Evolutionary conservation across 129 eudicot species (phyloP).

Genomic region (Sambucus nigra): DNA sequence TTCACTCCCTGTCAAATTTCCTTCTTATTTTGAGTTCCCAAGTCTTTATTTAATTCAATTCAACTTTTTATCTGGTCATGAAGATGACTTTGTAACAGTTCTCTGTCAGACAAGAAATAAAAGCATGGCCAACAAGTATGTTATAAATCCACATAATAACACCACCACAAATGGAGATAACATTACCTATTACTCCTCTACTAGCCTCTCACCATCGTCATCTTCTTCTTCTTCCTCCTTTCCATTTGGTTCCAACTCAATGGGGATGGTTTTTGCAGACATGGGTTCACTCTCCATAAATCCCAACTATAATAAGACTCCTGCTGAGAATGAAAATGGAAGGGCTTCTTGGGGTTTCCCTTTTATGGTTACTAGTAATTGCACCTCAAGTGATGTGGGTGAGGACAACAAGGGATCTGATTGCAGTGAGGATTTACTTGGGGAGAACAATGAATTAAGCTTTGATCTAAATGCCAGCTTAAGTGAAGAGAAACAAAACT

Average conservation of each 20-base stretch:
- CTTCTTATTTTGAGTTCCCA: slow-evolving; percentile 12
- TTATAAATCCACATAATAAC: slow-evolving; percentile 12
- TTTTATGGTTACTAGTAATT: neutral
- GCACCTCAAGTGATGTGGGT: neutral
- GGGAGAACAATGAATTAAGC: slow-evolving; percentile 31
- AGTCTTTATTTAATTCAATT: neutral
- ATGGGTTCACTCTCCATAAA: slow-evolving; percentile 46
- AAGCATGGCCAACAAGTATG: slow-evolving; percentile 17
- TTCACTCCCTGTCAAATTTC: slow-evolving; percentile 4
- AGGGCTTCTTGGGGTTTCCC: slow-evolving; percentile 19
- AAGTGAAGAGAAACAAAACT: slow-evolving; percentile 16
- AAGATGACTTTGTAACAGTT: slow-evolving; percentile 20
- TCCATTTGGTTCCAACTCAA: slow-evolving; percentile 1
- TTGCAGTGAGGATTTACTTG: slow-evolving; percentile 21
- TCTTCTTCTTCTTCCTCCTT: slow-evolving; percentile 2
- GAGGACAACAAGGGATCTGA: neutral
- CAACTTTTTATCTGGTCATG: slow-evolving; percentile 13
- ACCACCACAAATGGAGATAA: slow-evolving; percentile 5
- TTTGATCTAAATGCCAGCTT: slow-evolving; percentile 41
- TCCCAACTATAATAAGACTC: too few relatives aligned
- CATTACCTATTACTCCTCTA: neutral
- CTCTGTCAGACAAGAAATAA: slow-evolving; percentile 8
- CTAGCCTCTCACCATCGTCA: neutral
- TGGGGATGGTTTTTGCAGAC: slow-evolving; percentile 32
- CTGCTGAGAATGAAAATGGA: too few relatives aligned